These are phyloP conservation scores for Nakazawaea pomicola DNA, from an alignment of 805 yeast genomes.

Conservation along the genomic window DNA sequence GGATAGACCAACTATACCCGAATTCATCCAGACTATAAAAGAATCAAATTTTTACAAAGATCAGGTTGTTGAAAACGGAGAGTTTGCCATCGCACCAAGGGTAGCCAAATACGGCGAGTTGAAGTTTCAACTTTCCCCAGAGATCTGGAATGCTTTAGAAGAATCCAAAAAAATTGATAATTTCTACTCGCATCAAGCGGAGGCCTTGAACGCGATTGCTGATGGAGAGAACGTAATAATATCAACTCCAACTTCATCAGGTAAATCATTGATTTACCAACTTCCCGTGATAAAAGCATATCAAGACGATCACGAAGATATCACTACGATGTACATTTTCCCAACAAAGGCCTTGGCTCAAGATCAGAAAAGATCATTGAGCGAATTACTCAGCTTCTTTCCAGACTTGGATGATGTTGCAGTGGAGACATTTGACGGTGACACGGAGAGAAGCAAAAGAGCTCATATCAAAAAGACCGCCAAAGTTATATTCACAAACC, in stretches of 20 bases:
- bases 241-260: conserved; percentile 95
- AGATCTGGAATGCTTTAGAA: conserved; percentile 46
- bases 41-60: conserved; percentile 46
- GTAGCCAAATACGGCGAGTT: conserved; percentile 40
- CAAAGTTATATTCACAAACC: conserved; percentile 86
- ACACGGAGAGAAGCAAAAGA: conserved; percentile 62
- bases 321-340: conserved; percentile 81
- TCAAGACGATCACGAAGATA: conserved; percentile 30
- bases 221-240: conserved; percentile 68
- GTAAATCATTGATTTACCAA: conserved; percentile 91
- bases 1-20: conserved; percentile 39
- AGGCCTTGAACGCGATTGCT: conserved; percentile 60
- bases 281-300: conserved; percentile 64
- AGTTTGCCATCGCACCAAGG: conserved; percentile 37
- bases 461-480: conserved; percentile 53
- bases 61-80: conserved; percentile 55
- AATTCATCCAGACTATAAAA: conserved; percentile 46
- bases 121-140: conserved; percentile 43
- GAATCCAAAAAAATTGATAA: conserved; percentile 40
- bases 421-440: conserved; percentile 91
- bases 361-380: conserved; percentile 85
- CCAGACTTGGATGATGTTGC: conserved; percentile 39
- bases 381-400: conserved; percentile 47
- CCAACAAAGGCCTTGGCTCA: conserved; percentile 98
- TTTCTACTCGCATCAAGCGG: conserved; percentile 79